phyloP scores from a whole-genome alignment of 768 basidiomycete species.

The Leccinum truebloodii region DNA sequence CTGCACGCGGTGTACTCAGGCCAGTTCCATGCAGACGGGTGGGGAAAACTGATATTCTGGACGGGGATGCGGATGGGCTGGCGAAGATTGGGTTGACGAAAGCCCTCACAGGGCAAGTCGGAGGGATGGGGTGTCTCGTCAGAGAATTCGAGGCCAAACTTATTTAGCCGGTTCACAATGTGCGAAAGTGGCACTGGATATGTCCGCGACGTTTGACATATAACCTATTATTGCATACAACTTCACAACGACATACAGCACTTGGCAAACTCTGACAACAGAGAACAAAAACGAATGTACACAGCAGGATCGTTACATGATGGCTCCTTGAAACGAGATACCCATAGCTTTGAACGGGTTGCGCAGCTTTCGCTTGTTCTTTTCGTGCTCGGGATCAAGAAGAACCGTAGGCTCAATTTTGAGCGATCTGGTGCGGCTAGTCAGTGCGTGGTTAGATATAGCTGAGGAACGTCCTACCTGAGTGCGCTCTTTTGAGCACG shows the following conservation, averaged over 20 bases:
- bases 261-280: background rate
- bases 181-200: conserved; percentile 26
- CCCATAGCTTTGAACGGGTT: conserved; percentile 15
- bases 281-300: background rate
- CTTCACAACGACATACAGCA: background rate
- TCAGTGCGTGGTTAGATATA: conserved; percentile 4
- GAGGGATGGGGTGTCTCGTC: conserved; percentile 21
- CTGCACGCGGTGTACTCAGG: conserved; percentile 23
- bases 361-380: conserved; percentile 2
- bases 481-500: conserved; percentile 28
- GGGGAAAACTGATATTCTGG: background rate
- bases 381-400: conserved; percentile 16
- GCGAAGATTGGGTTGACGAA: conserved; percentile 7
- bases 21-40: conserved; percentile 31
- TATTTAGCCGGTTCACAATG: conserved; percentile 25
- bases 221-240: background rate
- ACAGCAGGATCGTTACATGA: conserved; percentile 20
- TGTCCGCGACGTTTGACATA: background rate
- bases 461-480: conserved; percentile 14
- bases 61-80: background rate
- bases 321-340: conserved; percentile 15
- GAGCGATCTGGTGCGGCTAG: conserved; percentile 21
- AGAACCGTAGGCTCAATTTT: conserved; percentile 29
- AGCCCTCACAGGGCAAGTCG: background rate
- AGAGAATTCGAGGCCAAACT: conserved; percentile 13